Base-by-base conservation (phyloP, 2,329 filamentous ascomycete species). In the Neonectria hederae region DNA sequence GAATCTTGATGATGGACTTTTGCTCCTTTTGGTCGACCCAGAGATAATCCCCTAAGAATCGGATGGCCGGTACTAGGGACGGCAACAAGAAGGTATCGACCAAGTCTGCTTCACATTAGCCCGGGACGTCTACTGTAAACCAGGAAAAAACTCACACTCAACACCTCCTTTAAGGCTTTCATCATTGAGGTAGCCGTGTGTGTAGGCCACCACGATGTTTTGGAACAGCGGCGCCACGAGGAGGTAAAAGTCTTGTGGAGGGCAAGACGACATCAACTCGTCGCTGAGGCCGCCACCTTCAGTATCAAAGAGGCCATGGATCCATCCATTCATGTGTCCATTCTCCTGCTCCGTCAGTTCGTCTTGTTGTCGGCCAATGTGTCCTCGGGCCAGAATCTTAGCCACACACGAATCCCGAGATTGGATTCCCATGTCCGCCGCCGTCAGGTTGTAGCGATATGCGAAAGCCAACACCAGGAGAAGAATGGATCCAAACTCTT, bases 1-100 rank as follows among this genome's bases (percentile, higher is more conserved):
- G 81, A 24, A 94, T 88, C 68, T 90, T 89, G 64, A 95, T 84
- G 19, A 92, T 83, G 4, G 91, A 86, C 70, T 89, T 88, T 62
- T 91, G 86, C 70, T 92, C 89, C 17, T 85, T 83, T 14, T 87
- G 86, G 63, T 90, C 86, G 55, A 89, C 84, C 83, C 90, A 90
- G 4, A 93, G 86, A 69, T 92, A 88, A 59, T 89, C 87, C 1
- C 89, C 85, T 64, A 96, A 84, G 82, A 91, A 95, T 3, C 85
- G 84, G 14, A 95, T 85, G 0, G 90, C 92, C 5, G 90, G 88
- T 2, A 95, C 87, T 0, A 96, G 83, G 0, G 92, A 92, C 0
- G 93, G 92, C n/a, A 95, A 80, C 2, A 96, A 80, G 67, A 94
- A 94, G 0, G 92, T 92, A 69, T 94, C 92, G 3, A 94, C 88